phyloP scores from a whole-genome alignment of 805 yeast genomes.

The Suhomyces kilbournensis region DNA sequence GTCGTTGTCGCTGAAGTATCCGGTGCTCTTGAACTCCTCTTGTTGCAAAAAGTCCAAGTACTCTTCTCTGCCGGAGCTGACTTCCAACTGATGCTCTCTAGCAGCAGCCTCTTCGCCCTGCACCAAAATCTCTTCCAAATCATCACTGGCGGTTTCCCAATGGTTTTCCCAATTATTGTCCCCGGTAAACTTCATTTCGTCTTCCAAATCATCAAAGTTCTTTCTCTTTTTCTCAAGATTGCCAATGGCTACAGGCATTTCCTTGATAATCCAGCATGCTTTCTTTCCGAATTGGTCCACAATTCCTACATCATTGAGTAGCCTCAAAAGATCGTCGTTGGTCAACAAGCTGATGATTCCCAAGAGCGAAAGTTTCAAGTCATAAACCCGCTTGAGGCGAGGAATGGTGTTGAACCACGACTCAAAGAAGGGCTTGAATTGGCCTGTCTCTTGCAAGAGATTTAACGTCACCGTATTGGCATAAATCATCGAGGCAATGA shows the following conservation, averaged over 20 bases:
- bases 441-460: conserved; percentile 44
- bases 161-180: conserved; percentile 22
- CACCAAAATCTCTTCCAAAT: conserved; percentile 14
- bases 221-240: conserved; percentile 61
- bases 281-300: conserved; percentile 44
- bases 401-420: conserved; percentile 64
- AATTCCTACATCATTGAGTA: conserved; percentile 15
- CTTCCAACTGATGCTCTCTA: conserved; percentile 19
- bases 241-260: conserved; percentile 70
- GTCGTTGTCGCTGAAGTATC: conserved; percentile 17
- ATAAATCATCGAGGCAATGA: conserved; percentile 62
- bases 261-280: conserved; percentile 51
- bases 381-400: conserved; percentile 66
- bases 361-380: conserved; percentile 69
- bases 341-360: conserved; percentile 55
- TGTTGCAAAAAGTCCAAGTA: conserved; percentile 48
- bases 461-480: conserved; percentile 54
- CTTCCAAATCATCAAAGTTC: conserved; percentile 42
- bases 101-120: conserved; percentile 21
- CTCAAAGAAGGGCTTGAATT: conserved; percentile 50
- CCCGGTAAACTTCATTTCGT: conserved; percentile 11
- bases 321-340: conserved; percentile 15
- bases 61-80: conserved; percentile 28
- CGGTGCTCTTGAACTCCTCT: conserved; percentile 38
- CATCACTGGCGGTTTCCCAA: conserved; percentile 18